Evolutionary conservation across 176 grass and related monocot genomes (phyloP).

Genomic region (Oryza meyeriana): DNA sequence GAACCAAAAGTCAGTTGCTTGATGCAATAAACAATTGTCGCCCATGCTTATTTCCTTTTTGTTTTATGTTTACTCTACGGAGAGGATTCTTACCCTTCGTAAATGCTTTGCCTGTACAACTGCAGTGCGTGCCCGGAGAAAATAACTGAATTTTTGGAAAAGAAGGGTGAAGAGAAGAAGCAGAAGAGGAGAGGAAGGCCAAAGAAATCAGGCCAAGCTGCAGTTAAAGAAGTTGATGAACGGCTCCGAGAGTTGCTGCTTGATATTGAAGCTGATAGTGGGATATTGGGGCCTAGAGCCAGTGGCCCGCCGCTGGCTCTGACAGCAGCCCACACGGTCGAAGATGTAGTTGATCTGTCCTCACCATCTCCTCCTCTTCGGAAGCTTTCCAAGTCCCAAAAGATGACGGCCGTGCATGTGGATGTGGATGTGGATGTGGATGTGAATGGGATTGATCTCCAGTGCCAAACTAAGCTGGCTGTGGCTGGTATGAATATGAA

Average conservation of each 20-base stretch:
- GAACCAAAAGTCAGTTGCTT: slow-evolving; percentile 1
- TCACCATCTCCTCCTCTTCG: slow-evolving; percentile 48
- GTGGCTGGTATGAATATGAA: not conserved
- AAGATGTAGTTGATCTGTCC: slow-evolving; percentile 52
- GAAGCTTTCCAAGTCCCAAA: slow-evolving; percentile 42
- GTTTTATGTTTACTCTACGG: not conserved
- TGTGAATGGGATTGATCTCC: slow-evolving; percentile 40
- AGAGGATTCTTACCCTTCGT: not conserved
- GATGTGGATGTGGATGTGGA: slow-evolving; percentile 9
- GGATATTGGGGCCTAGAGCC: not conserved
- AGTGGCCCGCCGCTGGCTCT: not conserved
- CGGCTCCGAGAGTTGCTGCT: slow-evolving; percentile 60
- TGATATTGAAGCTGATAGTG: slow-evolving; percentile 49
- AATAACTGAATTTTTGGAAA: slow-evolving; percentile 68
- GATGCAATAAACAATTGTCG: not conserved
- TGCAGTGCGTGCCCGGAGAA: slow-evolving; percentile 92
- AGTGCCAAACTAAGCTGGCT: not conserved
- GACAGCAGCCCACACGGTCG: not conserved
- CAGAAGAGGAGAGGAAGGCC: slow-evolving; percentile 61
- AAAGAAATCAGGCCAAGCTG: slow-evolving; percentile 48
- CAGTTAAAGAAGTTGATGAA: slow-evolving; percentile 52
- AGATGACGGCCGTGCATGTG: not conserved
- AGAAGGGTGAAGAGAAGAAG: slow-evolving; percentile 62
- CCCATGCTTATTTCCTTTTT: not conserved
- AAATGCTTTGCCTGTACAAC: slow-evolving; percentile 4